Percentiles rank a stretch among this genome's conserved stretches.
Evolutionary conservation across 2,329 filamentous ascomycete species (phyloP).

Genomic region (Pseudogymnoascus sp.): DNA sequence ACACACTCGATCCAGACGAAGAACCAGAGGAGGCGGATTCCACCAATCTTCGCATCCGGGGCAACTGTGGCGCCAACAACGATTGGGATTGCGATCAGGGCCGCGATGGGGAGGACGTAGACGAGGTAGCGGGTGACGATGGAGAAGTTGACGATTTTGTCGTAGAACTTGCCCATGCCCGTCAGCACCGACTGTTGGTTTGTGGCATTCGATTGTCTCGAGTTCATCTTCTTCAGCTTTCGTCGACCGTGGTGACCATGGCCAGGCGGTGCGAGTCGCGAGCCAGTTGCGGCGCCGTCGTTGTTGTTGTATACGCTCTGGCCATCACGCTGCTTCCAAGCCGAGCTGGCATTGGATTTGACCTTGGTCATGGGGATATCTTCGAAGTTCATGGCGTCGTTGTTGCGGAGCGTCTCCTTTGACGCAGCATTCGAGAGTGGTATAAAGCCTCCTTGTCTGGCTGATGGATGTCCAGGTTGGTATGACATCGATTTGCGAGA

Average conservation of each 20-base stretch:
- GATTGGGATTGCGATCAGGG: constrained; percentile 55
- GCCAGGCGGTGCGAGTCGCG: constrained; percentile 16
- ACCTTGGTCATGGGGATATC: constrained; percentile 7
- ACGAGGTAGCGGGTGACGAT: constrained; percentile 59
- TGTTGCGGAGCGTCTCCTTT: constrained; percentile 3
- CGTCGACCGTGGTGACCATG: constrained; percentile 36
- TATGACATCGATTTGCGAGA: background rate
- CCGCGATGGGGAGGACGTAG: constrained; percentile 57
- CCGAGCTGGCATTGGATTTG: constrained; percentile 4
- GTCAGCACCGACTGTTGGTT: constrained; percentile 51
- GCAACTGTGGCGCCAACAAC: constrained; percentile 44
- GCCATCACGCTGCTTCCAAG: constrained; percentile 11
- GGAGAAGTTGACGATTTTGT: constrained; percentile 55
- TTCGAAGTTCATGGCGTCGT: background rate
- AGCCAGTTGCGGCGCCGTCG: constrained; percentile 9
- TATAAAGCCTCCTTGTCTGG: background rate
- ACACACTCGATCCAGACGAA: constrained; percentile 64
- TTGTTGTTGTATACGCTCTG: constrained; percentile 3
- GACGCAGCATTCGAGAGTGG: background rate
- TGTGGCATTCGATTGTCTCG: constrained; percentile 37
- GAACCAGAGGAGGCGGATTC: constrained; percentile 49
- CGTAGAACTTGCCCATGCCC: constrained; percentile 58
- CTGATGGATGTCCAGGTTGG: background rate
- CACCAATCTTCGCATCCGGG: constrained; percentile 35
- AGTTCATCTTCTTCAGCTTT: constrained; percentile 35